Conservation (phyloP, 768 basidiomycete species). For the Leccinum disarticulatum region DNA sequence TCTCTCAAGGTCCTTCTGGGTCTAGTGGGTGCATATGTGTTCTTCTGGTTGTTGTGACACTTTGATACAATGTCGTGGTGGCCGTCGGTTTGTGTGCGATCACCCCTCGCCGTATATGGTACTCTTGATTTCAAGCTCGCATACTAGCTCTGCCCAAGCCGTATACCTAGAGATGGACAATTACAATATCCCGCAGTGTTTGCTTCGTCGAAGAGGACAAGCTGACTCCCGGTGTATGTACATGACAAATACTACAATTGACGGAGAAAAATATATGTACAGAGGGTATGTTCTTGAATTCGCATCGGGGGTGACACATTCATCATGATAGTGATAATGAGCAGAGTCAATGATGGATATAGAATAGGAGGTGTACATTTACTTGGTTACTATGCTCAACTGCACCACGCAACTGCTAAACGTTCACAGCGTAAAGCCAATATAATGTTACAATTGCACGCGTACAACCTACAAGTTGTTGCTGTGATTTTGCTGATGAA, state of each 20-base stretch:
- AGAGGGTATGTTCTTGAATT: no score
- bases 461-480: conserved; percentile 1
- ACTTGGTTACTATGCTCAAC: no score
- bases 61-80: neutral
- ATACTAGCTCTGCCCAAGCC: neutral
- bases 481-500: neutral
- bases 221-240: no score
- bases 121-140: neutral
- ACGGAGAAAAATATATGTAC: no score
- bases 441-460: conserved; percentile 4
- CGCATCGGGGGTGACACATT: no score
- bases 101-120: neutral
- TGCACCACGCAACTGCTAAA: no score
- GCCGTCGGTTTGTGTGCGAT: neutral
- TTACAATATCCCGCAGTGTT: neutral
- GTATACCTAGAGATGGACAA: neutral
- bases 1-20: conserved; percentile 66
- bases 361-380: no score
- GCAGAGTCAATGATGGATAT: no score
- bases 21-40: conserved; percentile 60
- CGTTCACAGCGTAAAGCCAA: neutral
- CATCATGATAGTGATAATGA: no score
- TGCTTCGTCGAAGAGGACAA: neutral
- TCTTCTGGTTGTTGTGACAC: conserved; percentile 46
- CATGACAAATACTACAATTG: no score